Evolutionary conservation across 2,329 filamentous ascomycete genomes (phyloP).

Genomic region (Helminthosporium solani): DNA sequence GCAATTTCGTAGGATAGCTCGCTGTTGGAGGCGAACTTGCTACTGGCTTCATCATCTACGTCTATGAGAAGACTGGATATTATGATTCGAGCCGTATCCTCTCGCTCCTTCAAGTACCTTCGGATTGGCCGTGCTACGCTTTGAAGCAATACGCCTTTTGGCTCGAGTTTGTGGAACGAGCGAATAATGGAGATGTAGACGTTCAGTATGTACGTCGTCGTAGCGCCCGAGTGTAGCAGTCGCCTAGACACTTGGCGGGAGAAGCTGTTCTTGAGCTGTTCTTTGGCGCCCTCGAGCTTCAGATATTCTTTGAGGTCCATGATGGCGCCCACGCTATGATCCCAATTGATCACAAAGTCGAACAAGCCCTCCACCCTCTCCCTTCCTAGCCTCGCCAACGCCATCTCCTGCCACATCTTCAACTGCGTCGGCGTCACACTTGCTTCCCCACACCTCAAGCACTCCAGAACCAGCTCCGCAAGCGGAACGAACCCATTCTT

Average conservation of each 20-base stretch:
- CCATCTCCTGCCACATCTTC: conserved; percentile 70
- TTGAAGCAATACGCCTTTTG: conserved; percentile 74
- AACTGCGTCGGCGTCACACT: conserved; percentile 48
- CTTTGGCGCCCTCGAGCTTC: conserved; percentile 66
- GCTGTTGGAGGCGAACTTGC: conserved; percentile 54
- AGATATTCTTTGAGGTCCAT: conserved; percentile 72
- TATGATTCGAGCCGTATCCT: conserved; percentile 76
- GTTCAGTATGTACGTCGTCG: conserved; percentile 72
- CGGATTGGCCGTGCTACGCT: conserved; percentile 72
- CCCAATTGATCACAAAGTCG: conserved; percentile 77
- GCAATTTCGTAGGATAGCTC: conserved; percentile 69
- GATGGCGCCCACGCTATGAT: conserved; percentile 67
- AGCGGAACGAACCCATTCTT: conserved; percentile 66
- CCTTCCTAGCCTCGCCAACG: conserved; percentile 66
- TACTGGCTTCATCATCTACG: conserved; percentile 49
- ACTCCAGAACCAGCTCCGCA: conserved; percentile 60
- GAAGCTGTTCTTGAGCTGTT: conserved; percentile 70
- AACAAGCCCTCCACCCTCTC: conserved; percentile 72
- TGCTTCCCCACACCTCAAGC: conserved; percentile 31
- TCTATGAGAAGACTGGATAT: conserved; percentile 71
- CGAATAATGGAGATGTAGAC: conserved; percentile 79
- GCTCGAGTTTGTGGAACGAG: conserved; percentile 72
- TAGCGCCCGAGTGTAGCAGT: conserved; percentile 72
- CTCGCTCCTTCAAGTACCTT: conserved; percentile 72
- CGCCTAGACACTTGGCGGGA: conserved; percentile 64